phyloP scores from a whole-genome alignment of 1,284 basidiomycete species.

The Afroboletus lepidellus region DNA sequence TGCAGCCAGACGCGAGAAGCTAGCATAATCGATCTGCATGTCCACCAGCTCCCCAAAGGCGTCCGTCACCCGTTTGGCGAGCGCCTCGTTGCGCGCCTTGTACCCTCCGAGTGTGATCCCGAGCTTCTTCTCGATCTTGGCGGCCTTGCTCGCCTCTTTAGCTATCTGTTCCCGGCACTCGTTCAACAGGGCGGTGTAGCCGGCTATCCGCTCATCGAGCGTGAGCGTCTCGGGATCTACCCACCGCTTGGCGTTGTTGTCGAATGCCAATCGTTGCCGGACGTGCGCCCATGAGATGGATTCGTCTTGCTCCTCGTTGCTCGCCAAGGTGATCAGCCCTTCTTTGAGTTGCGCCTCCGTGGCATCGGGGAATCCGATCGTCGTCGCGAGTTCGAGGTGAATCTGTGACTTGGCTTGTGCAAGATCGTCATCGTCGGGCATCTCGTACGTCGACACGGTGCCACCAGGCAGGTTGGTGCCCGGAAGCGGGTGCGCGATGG shows the following conservation, averaged over 20 bases:
- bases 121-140: conserved; percentile 93
- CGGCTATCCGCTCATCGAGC: conserved; percentile 58
- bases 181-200: conserved; percentile 63
- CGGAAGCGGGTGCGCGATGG: conserved; percentile 84
- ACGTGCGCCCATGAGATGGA: conserved; percentile 66
- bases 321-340: conserved; percentile 62
- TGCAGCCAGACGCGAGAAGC: conserved; percentile 69
- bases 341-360: conserved; percentile 75
- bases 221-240: conserved; percentile 63
- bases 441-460: conserved; percentile 69
- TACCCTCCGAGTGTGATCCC: conserved; percentile 89
- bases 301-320: conserved; percentile 58
- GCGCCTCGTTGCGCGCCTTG: conserved; percentile 70
- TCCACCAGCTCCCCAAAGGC: conserved; percentile 71
- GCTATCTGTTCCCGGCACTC: conserved; percentile 73
- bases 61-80: conserved; percentile 65
- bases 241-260: conserved; percentile 60
- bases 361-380: conserved; percentile 85
- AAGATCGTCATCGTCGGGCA: conserved; percentile 79
- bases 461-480: conserved; percentile 83
- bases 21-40: conserved; percentile 70
- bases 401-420: conserved; percentile 71
- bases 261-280: conserved; percentile 62
- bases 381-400: conserved; percentile 75
- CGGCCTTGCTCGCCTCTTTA: conserved; percentile 77